Percentiles rank a stretch among this genome's conserved stretches.
These are phyloP conservation scores for Ananas comosus DNA, from an alignment of 176 grass and related monocot genomes.

Conservation along the genomic window DNA sequence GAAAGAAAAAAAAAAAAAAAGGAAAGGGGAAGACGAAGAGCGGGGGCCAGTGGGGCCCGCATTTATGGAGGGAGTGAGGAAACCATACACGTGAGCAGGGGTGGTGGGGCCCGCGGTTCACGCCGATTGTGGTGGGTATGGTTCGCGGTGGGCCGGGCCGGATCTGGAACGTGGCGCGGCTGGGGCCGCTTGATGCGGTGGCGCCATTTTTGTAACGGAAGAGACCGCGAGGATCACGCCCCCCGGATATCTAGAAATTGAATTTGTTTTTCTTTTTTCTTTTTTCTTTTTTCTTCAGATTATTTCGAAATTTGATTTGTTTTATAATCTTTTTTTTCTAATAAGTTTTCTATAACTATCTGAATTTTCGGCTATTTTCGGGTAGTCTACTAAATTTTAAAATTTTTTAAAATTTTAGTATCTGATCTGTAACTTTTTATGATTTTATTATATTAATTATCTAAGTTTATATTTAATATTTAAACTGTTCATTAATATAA, in stretches of 20 bases:
- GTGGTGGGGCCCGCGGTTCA: conserved; percentile 11
- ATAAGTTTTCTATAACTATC: too few relatives aligned
- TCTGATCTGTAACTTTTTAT: background rate
- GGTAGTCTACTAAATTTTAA: background rate
- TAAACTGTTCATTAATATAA: too few relatives aligned
- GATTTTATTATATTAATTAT: background rate
- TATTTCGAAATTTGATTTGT: background rate
- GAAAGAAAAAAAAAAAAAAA: too few relatives aligned
- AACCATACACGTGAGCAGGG: conserved; percentile 20
- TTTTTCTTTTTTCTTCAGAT: background rate
- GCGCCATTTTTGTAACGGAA: background rate
- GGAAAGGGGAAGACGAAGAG: background rate
- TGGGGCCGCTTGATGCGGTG: background rate
- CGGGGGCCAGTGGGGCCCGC: background rate
- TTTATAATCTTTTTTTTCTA: background rate
- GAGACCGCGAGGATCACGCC: too few relatives aligned
- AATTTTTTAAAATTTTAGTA: background rate
- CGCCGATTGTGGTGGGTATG: background rate
- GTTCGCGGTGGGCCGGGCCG: background rate
- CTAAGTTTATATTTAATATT: too few relatives aligned
- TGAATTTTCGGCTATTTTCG: too few relatives aligned
- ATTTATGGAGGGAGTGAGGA: background rate
- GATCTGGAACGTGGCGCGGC: background rate
- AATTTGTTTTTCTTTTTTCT: background rate
- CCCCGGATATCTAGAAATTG: too few relatives aligned